Base-by-base conservation (phyloP, 2,329 filamentous ascomycete species). In the Fusarium circinatum region DNA sequence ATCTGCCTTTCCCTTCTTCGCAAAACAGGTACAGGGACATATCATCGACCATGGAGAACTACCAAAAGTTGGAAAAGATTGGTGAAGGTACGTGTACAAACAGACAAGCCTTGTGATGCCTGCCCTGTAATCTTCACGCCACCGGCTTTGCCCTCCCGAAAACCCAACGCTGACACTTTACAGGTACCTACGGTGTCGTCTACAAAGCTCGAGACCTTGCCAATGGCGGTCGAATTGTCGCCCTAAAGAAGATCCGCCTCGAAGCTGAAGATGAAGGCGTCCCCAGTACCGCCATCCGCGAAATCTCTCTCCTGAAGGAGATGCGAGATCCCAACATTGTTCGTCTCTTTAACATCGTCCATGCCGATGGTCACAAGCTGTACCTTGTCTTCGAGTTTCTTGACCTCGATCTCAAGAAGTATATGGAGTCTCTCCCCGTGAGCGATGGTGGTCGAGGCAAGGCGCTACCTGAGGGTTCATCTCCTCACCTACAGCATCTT, bases 61-160 rank as follows among this genome's bases (percentile, higher is more conserved):
- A 98, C 84, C 94, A 97, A 85, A 97, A 97, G 86, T 89, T 98
- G 80, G 95, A 98, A 86, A 98, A 98, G 88, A 95, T 98, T 80
- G 95, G 95, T 84, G 95, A 98, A 90, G 95, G 95, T 96, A 85
- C 78, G 89, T 79, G 34, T 71, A 49, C 51, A 39, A 26, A 28
- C 24, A 30, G 26, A 32, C 28, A 51, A 51, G 30, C 32, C 39
- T 54, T 34, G 18, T 47, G 34, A 66, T 51, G 32, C 51, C 39
- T 51, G 39, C 20, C 34, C 36, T 64, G 30, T 26, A 56, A 47
- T 41, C 62, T 60, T 36, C 28, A 22, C 38, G 47, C 61, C 60
- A 62, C 49, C 57, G 41, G 39, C 56, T 58, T 61, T 34, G 9
- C 30, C 42, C 10, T n/a, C 48, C 11, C 36, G 28, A 44, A 20